Evolutionary conservation across 164 flowering plant genomes (phyloP), one percentile per base, ranked within the genome.

Genomic region (Magnolia changhungtana): DNA sequence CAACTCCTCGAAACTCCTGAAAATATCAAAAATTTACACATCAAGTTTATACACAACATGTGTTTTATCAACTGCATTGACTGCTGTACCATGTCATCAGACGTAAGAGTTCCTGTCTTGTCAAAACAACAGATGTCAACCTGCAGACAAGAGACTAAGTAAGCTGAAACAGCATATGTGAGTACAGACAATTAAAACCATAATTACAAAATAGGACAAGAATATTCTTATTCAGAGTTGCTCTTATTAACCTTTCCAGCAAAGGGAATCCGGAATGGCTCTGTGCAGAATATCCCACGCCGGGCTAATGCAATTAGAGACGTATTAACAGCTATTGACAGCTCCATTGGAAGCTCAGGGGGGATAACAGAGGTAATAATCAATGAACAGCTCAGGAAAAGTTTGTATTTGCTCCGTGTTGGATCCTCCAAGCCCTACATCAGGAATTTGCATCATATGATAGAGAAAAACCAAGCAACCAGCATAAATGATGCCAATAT

Each of bases 41-140:
- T 52, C 21, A 71, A 76, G 19, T 37, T 19, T 14, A 29, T 29
- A 68, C 19, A 29, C 49, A 52, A 64, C 1, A 21, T 68, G n/a
- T 14, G 68, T 65, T 20, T 29, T 3, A 4, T 51, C 58, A 23
- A 10, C 21, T 63, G 45, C 27, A 67, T 58, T 10, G 68, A 59
- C 9, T 61, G 29, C 20, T 85, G 76, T 88, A 96, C 99, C 99
- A 96, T 96, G 86, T 96, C 99, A 90, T 96, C 99, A 52, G 99
- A 94, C 69, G 98, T 96, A 71, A 96, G 90, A 69, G 99, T 94
- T 74, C 99, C 98, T 8, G 99, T 96, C 86, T 94, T 96, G 81
- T 96, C 99, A 77, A 96, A 96, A 83, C 99, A 96, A 80, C 99
- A 96, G 61, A 94, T 89, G 80, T 96, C 99, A 80, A 96, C 99